phyloP scores from a whole-genome alignment of 2,329 filamentous ascomycete species.

The Cordyceps farinosa region DNA sequence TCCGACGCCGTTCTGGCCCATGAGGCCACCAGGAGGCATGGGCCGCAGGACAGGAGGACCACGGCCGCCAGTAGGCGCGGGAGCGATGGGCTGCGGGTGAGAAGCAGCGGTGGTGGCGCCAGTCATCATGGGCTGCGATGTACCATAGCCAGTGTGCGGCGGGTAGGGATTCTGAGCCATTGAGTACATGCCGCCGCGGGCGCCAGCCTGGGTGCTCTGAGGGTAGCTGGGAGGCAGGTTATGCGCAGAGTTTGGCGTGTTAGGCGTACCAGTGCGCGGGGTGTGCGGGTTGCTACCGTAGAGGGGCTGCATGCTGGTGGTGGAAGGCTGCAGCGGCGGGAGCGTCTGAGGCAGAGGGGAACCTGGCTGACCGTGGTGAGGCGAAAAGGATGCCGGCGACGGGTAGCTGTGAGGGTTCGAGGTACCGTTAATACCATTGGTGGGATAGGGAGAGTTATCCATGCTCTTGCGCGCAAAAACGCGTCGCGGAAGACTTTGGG shows the following conservation, averaged over 20 bases:
- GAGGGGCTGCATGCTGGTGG: slow-evolving; percentile 39
- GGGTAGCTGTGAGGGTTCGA: slow-evolving; percentile 47
- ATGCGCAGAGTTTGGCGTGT: slow-evolving; percentile 54
- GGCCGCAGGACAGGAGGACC: slow-evolving; percentile 61
- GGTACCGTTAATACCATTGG: slow-evolving; percentile 55
- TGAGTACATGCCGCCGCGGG: slow-evolving; percentile 48
- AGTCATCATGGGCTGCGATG: slow-evolving; percentile 60
- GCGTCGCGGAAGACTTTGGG: slow-evolving; percentile 28
- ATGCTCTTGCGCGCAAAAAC: slow-evolving; percentile 43
- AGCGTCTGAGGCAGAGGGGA: slow-evolving; percentile 51
- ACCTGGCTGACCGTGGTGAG: slow-evolving; percentile 48
- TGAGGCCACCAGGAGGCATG: slow-evolving; percentile 66
- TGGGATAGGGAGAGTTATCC: slow-evolving; percentile 53
- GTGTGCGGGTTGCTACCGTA: slow-evolving; percentile 61
- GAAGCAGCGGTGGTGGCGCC: slow-evolving; percentile 63
- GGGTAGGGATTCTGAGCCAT: slow-evolving; percentile 57
- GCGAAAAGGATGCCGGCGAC: slow-evolving; percentile 49
- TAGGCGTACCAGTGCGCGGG: slow-evolving; percentile 60
- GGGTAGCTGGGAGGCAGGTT: slow-evolving; percentile 53
- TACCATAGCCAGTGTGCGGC: slow-evolving; percentile 52
- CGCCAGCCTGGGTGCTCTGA: slow-evolving; percentile 45
- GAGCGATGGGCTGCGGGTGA: slow-evolving; percentile 73
- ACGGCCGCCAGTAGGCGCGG: slow-evolving; percentile 59
- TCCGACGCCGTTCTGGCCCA: slow-evolving; percentile 53
- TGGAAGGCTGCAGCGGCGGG: slow-evolving; percentile 51